A percentile compares a stretch with the other conserved stretches of the same genome.
Evolutionary conservation across 768 basidiomycete species (phyloP).

Genomic region (Tricholoma sp.): DNA sequence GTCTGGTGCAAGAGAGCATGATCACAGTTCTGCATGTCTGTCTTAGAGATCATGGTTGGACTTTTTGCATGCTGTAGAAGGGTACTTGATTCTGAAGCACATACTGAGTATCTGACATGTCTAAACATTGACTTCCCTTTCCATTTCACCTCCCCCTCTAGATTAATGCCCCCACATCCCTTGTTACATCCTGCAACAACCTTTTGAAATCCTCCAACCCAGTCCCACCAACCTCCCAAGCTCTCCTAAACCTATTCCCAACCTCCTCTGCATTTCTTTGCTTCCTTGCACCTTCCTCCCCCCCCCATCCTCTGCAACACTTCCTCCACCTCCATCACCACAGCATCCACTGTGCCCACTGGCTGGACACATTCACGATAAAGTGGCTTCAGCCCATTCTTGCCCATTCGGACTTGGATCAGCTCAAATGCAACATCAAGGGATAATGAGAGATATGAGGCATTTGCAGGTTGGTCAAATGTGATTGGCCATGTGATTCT

Average conservation of each 20-base stretch:
- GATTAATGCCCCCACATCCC: too few species aligned
- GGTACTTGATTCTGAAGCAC: too few species aligned
- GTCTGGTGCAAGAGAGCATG: too few species aligned
- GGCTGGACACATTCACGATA: slow-evolving; percentile 7
- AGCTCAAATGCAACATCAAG: slow-evolving; percentile 18
- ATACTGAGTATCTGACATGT: too few species aligned
- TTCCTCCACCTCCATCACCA: slow-evolving; percentile 9
- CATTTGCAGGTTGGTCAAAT: slow-evolving; percentile 15
- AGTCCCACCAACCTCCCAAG: background rate
- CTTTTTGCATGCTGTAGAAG: too few species aligned
- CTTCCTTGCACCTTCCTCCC: background rate
- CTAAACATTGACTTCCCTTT: too few species aligned
- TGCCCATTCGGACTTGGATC: slow-evolving; percentile 14
- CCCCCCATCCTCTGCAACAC: background rate
- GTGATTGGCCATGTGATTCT: slow-evolving; percentile 21
- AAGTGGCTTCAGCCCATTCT: slow-evolving; percentile 10
- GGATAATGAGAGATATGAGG: slow-evolving; percentile 10
- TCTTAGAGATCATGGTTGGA: too few species aligned
- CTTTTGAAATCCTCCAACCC: background rate
- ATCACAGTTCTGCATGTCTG: too few species aligned
- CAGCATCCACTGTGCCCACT: slow-evolving; percentile 14
- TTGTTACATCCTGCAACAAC: background rate
- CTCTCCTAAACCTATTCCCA: background rate
- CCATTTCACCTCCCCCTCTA: too few species aligned
- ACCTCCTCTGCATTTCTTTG: background rate